Evolutionary conservation across 1,139 yeast genomes (phyloP), one percentile per base, ranked within the genome.

Genomic region (Saccharomyces hybrid): DNA sequence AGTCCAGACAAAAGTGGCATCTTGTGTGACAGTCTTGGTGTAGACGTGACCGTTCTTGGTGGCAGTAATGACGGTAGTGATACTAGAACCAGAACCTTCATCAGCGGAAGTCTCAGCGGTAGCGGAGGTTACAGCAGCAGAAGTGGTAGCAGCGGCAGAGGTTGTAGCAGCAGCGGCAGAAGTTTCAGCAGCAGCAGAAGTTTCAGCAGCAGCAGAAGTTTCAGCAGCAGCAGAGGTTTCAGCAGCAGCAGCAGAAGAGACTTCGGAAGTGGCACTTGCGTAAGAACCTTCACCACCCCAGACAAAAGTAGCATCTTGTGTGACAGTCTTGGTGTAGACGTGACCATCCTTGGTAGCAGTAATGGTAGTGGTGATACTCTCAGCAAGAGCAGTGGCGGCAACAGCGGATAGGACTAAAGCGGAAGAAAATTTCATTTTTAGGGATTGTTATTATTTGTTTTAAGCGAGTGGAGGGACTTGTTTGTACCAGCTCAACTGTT

Each of bases 141-240:
- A 11, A n/a, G n/a, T n/a, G n/a, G n/a, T n/a, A 27, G 49, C 20
- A 5, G 54, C 44, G 27, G 56, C 28, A 25, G 56, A 34, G 8
- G 53, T 14, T 14, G 57, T 42, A 30, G 52, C 38, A 16, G 50
- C 38, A 28, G 53, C 47, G 50, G 54, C 74, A 28, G 75, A n/a
- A 6, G 51, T 31, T 3, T 41, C 26, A 28, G 55, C 56, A 34
- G 63, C 65, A 46, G 67, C 65, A 42, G 60, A 64, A 44, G 70
- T 58, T 46, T 57, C 53, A 16, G 48, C 25, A 23, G 51, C 50
- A 42, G 51, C 9, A 11, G 31, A 7, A 1, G 9, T 7, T 69
- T 44, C 72, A 30, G 49, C 26, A 1, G 9, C 13, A 30, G 49
- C 26, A 6, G 47, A 16, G 27, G 56, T 42, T 16, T 50, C 38